Evolutionary conservation across 2,329 filamentous ascomycete species (phyloP), one percentile per base, ranked within the genome.

Genomic region (Calonectria hawksworthii): DNA sequence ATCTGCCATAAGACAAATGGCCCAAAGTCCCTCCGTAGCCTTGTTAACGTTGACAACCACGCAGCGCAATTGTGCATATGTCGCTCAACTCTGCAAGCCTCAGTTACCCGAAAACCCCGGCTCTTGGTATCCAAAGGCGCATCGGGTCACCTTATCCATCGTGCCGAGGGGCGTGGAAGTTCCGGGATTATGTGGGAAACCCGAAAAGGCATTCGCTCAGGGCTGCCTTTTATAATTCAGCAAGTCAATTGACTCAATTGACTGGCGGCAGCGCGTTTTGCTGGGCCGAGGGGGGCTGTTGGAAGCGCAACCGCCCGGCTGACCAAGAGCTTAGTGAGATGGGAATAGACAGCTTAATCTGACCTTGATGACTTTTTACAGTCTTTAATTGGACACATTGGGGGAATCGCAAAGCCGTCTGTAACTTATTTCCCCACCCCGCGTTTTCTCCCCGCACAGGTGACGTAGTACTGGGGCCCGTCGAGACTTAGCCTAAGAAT

Each of bases 271-370:
- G 36, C 3, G 32, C 34, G 11, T n/a, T 18, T 18, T 41, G 56
- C 34, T 63, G 36, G 56, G 14, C 56, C 36, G 56, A 28, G 23
- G 23, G 13, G 26, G 32, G 11, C 28, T 41, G 34, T 21, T 11
- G 50, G 21, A 63, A 63, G 26, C 56, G 23, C 30, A 28, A 26
- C 34, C 36, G 56, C 34, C 16, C 13, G 36, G 56, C 34, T 63
- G 56, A 63, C 56, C 56, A 63, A 63, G 56, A 63, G 56, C 56
- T 63, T 63, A 63, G 56, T 63, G 56, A 63, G 56, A 36, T 63
- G 38, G 26, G 18, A 41, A 63, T 63, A 63, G 56, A 63, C 32
- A 36, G 56, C 21, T 41, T 41, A 63, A 28, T 63, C 36, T 63
- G 56, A 26, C 34, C 23, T 21, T 63, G 56, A 63, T 63, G 56